phyloP scores from a whole-genome alignment of 139 green algal genomes.

The Nannochloris sp. region DNA sequence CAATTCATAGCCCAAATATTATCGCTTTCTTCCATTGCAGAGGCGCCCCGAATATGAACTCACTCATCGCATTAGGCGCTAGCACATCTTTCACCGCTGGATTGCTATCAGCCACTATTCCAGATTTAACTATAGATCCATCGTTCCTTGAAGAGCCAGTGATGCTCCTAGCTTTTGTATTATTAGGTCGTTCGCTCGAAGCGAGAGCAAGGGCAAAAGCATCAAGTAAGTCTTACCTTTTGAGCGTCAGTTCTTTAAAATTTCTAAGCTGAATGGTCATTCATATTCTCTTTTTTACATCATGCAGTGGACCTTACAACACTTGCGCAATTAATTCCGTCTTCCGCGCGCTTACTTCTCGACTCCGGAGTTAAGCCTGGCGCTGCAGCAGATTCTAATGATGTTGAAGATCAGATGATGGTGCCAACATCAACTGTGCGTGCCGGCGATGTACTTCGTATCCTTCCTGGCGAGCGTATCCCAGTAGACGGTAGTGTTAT shows the following conservation, averaged over 20 bases:
- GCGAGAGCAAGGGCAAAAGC: slow-evolving; percentile 46
- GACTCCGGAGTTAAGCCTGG: slow-evolving; percentile 33
- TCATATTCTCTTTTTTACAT: neutral
- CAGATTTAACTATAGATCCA: slow-evolving; percentile 49
- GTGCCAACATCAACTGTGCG: slow-evolving; percentile 43
- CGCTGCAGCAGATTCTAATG: neutral
- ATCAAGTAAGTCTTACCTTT: neutral
- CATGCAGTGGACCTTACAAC: slow-evolving; percentile 51
- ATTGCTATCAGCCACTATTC: slow-evolving; percentile 24
- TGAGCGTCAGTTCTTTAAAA: neutral
- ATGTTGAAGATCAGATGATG: slow-evolving; percentile 28
- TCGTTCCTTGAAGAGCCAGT: slow-evolving; percentile 87
- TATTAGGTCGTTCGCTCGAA: slow-evolving; percentile 80
- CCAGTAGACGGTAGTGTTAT: slow-evolving; percentile 84
- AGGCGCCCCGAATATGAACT: slow-evolving; percentile 88
- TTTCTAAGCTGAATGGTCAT: neutral
- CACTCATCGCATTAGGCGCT: slow-evolving; percentile 72
- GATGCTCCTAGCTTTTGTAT: slow-evolving; percentile 94
- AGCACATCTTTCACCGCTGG: slow-evolving; percentile 58
- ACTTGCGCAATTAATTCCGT: slow-evolving; percentile 69
- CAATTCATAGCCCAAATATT: no score
- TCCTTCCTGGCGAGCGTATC: slow-evolving; percentile 84
- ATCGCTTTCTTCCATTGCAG: no score
- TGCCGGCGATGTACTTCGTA: slow-evolving; percentile 48
- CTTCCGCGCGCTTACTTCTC: slow-evolving; percentile 51